Evolutionary conservation across 805 yeast genomes (phyloP).

Genomic region (Teunomyces lycoperdinae): DNA sequence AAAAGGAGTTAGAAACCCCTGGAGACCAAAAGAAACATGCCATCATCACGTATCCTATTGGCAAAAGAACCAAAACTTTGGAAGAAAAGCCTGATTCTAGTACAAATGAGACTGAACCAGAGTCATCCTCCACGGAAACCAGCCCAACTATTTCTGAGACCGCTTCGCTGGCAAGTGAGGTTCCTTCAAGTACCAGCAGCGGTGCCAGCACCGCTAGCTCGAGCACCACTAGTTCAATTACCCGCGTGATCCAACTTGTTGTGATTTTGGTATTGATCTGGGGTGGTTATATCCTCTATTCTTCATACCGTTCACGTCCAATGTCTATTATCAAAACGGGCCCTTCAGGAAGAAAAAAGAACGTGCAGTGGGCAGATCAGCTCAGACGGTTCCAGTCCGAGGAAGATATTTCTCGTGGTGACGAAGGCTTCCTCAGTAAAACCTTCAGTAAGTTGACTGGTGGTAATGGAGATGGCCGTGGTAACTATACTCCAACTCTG

Average conservation of each 20-base stretch:
- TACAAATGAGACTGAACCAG: neutral
- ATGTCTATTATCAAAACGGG: slow-evolving; percentile 40
- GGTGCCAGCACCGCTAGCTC: neutral
- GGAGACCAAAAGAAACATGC: slow-evolving; percentile 16
- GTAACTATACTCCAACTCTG: slow-evolving; percentile 24
- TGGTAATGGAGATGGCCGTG: slow-evolving; percentile 16
- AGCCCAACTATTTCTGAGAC: slow-evolving; percentile 1
- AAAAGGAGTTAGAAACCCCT: slow-evolving; percentile 12
- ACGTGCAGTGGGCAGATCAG: slow-evolving; percentile 49
- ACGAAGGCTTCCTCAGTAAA: slow-evolving; percentile 37
- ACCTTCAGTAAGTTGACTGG: slow-evolving; percentile 33
- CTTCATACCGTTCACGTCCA: slow-evolving; percentile 36
- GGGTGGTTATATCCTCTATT: slow-evolving; percentile 40
- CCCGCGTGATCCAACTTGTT: slow-evolving; percentile 38
- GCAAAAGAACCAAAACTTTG: slow-evolving; percentile 14
- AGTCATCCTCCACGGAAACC: neutral
- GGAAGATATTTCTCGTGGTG: slow-evolving; percentile 15
- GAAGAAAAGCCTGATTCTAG: neutral
- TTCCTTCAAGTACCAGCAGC: neutral
- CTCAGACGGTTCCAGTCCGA: slow-evolving; percentile 31
- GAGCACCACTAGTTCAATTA: slow-evolving; percentile 20
- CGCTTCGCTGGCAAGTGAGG: neutral
- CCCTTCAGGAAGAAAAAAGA: slow-evolving; percentile 36
- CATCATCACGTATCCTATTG: slow-evolving; percentile 30
- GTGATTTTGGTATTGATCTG: slow-evolving; percentile 38